Conservation (phyloP, 306 rosid genomes). For the Cercis canadensis region DNA sequence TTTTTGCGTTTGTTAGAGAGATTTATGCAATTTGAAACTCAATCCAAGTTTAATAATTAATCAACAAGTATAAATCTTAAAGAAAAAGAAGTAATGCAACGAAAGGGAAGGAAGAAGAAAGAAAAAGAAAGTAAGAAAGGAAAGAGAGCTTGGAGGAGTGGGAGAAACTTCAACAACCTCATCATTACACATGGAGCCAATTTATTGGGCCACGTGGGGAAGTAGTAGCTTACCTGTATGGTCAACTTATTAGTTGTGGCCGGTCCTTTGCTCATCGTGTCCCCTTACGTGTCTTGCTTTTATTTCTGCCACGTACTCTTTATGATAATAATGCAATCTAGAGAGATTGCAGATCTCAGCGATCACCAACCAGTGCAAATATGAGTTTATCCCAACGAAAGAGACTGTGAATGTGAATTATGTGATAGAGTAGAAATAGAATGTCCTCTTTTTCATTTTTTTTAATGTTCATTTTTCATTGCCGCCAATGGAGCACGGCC, state of each 20-base stretch:
- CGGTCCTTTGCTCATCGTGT: constrained; percentile 20
- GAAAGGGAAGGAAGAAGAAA: background rate
- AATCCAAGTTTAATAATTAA: background rate
- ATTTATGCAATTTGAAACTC: background rate
- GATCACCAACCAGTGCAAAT: constrained; percentile 12
- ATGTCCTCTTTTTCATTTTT: no score
- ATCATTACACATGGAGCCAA: constrained; percentile 36
- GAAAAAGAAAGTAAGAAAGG: background rate
- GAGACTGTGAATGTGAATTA: no score
- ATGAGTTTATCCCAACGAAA: background rate
- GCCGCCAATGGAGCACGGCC: no score
- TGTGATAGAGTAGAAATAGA: no score
- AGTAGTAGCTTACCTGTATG: constrained; percentile 59
- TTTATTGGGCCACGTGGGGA: constrained; percentile 51
- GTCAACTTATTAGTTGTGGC: constrained; percentile 34
- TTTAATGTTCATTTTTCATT: no score
- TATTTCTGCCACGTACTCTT: constrained; percentile 45
- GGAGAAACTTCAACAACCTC: constrained; percentile 11
- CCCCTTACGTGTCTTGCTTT: constrained; percentile 23
- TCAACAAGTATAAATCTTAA: background rate
- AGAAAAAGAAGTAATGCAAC: background rate
- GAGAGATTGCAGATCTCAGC: background rate
- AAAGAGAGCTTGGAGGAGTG: constrained; percentile 9
- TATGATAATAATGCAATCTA: background rate
- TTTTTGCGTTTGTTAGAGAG: background rate